Base-by-base conservation (phyloP, 345 rosid species). In the Moringa oleifera region DNA sequence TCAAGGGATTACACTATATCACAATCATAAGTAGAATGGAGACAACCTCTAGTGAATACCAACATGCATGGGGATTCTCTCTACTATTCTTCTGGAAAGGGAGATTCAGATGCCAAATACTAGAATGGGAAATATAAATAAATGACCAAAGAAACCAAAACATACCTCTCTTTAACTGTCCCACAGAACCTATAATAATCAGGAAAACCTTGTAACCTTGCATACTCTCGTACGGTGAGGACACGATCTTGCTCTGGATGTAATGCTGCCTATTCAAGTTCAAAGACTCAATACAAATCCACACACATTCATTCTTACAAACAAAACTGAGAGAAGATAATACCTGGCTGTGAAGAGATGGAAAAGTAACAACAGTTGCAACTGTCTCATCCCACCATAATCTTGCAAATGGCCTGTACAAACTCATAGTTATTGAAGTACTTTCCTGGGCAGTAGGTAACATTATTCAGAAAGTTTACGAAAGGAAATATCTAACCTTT, bases 341-440 rank as follows among this genome's bases (percentile, higher is more conserved):
- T 15, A 93, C 97, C 98, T 83, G 90, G 81, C 62, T 78, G 69
- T 76, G 87, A 75, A 77, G 78, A 63, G 66, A 62, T 18, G 96
- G 90, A 55, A 28, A 67, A 53, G 97, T 90, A 51, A 90, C 64
- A 19, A 93, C 77, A 7, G 97, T 93, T 20, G 97, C 80, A 75
- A 90, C 87, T 2, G 96, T 90, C 67, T 93, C 97, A 56, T 93
- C 98, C 97, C 98, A 93, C 97, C 98, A 93, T 65, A 93, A 70
- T 71, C 97, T 86, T 7, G 72, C 96, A 75, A 83, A 93, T 17
- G 97, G 96, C 64, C 98, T 93, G 75, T 66, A 64, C 21, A 64
- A 21, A 65, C 46, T 20, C 52, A 45, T 45, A 18, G 4, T 47
- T 23, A 23, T 47, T 41, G 18, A 1, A 7, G 17, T 7, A 9